phyloP scores from a whole-genome alignment of 2,329 filamentous ascomycete genomes.

The Zymoseptoria tritici region DNA sequence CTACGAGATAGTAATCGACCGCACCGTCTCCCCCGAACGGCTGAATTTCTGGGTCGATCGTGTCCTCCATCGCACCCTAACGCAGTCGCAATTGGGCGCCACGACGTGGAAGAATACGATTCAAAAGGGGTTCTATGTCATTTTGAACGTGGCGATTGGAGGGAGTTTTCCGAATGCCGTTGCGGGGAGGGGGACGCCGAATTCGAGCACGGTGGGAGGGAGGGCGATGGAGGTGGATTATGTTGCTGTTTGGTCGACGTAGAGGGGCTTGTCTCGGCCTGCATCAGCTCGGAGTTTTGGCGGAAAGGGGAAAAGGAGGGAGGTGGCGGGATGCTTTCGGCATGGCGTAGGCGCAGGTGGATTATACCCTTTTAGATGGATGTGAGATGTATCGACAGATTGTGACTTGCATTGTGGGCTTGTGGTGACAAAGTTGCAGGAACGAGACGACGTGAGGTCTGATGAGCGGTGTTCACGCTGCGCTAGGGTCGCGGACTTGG shows the following conservation, averaged over 20 bases:
- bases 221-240: slow-evolving; percentile 19
- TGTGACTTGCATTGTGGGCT: too few relatives aligned
- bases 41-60: slow-evolving; percentile 25
- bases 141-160: slow-evolving; percentile 27
- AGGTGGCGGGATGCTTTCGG: too few relatives aligned
- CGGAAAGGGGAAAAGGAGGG: too few relatives aligned
- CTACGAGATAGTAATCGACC: slow-evolving; percentile 27
- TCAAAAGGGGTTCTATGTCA: slow-evolving; percentile 22
- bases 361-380: too few relatives aligned
- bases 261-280: too few relatives aligned
- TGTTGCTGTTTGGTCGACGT: slow-evolving; percentile 16
- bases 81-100: slow-evolving; percentile 17
- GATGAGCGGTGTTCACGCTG: too few relatives aligned
- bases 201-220: slow-evolving; percentile 11
- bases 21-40: slow-evolving; percentile 14
- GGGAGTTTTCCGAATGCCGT: slow-evolving; percentile 25
- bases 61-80: slow-evolving; percentile 16
- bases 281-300: too few relatives aligned
- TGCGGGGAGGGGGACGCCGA: slow-evolving; percentile 22
- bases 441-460: too few relatives aligned
- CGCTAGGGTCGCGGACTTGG: too few relatives aligned
- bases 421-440: too few relatives aligned
- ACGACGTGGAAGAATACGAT: slow-evolving; percentile 21
- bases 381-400: too few relatives aligned
- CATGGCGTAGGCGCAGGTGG: too few relatives aligned